Base-by-base conservation (phyloP, 441 rosid species). In the Mallotus japonicus region DNA sequence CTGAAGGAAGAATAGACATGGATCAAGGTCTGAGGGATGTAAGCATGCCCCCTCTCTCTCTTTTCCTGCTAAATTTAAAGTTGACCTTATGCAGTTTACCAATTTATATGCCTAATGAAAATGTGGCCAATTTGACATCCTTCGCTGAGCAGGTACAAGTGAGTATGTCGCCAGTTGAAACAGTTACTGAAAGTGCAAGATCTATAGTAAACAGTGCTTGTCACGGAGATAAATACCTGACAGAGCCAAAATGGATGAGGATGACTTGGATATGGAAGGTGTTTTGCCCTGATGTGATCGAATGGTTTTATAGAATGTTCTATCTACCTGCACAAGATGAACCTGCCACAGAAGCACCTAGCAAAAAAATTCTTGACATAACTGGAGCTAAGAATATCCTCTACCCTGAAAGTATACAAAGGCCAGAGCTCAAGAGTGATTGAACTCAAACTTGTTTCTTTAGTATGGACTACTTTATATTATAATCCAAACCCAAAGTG, bases 21-120 rank as follows among this genome's bases (percentile, higher is more conserved):
- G 81, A 89, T 73, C 82, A 86, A 71, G 88, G 84, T 70, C 2
- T 82, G 65, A 83, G 90, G 73, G 93, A 89, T 76, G 95, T 86
- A 77, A 75, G 87, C 28, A 24, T 24, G 28, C 50, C 7, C 20
- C 50, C 22, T 0, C 53, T 6, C 19, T 20, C 28, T 4, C 9
- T 68, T 44, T 70, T n/a, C 7, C 53, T n/a, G 4, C 20, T 44
- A n/a, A 61, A 58, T 58, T 22, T 58, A 34, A 34, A 34, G 5
- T 34, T 34, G 3, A 34, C 40, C 5, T 34, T 5, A 34, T 34
- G 40, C 40, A 34, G 40, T 34, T 34, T 34, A 34, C 40, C 40
- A 3, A 34, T 34, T 34, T 34, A 34, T 34, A 3, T 34, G 40
- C 40, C 40, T 34, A 11, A 11, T 13, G 2, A 54, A 54, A 8